Percentiles rank a stretch among this genome's conserved stretches.
phyloP scores from a whole-genome alignment of 805 yeast genomes.

The Schizosaccharomyces japonicus region DNA sequence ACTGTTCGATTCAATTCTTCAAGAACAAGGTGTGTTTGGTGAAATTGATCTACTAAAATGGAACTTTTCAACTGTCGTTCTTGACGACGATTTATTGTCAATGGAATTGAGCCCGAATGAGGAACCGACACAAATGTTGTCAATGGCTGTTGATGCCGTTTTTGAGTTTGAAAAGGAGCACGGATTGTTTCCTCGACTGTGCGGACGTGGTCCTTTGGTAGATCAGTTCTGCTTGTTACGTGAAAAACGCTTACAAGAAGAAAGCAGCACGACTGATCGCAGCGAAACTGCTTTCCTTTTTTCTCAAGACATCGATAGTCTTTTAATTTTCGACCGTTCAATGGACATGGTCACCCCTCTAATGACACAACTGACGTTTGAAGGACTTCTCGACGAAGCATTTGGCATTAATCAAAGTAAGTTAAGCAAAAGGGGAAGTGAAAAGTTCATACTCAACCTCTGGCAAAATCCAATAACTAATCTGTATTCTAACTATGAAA shows the following conservation, averaged over 20 bases:
- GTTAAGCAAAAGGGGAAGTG: no score
- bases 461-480: no score
- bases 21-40: slow-evolving; percentile 20
- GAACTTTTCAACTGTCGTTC: slow-evolving; percentile 22
- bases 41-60: slow-evolving; percentile 22
- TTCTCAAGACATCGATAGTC: slow-evolving; percentile 22
- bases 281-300: not conserved
- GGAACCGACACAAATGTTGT: slow-evolving; percentile 21
- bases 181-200: not conserved
- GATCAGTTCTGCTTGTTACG: not conserved
- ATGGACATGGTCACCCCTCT: slow-evolving; percentile 50
- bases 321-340: slow-evolving; percentile 57
- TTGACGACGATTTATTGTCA: slow-evolving; percentile 23
- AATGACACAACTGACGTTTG: slow-evolving; percentile 54
- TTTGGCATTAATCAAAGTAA: slow-evolving; percentile 21
- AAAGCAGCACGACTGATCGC: not conserved
- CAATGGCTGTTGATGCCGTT: slow-evolving; percentile 1
- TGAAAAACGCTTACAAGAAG: not conserved
- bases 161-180: not conserved
- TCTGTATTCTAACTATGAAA: no score
- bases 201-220: not conserved
- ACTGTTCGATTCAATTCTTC: slow-evolving; percentile 13
- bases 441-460: no score
- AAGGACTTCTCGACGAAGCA: slow-evolving; percentile 59
- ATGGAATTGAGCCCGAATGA: slow-evolving; percentile 19